Conservation (phyloP, 345 rosid genomes). For the Capsella bursapastoris region DNA sequence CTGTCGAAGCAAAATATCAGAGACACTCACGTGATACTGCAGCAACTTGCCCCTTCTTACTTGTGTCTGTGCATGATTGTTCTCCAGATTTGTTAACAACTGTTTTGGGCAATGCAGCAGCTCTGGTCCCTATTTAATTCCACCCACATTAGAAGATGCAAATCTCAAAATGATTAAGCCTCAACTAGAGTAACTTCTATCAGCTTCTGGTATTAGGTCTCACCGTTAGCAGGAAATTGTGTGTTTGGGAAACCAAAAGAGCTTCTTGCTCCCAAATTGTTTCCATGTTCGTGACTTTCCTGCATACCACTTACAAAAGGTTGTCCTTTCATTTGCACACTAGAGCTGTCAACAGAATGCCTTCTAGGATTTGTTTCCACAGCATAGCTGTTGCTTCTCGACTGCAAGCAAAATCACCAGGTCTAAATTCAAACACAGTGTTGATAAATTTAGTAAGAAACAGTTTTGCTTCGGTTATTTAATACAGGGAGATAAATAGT, state of each 20-base stretch:
- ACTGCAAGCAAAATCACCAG: slow-evolving; percentile 47
- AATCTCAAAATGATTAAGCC: slow-evolving; percentile 1
- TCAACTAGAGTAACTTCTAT: slow-evolving; percentile 13
- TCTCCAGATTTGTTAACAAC: slow-evolving; percentile 45
- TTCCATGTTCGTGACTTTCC: slow-evolving; percentile 46
- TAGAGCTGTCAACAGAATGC: slow-evolving; percentile 46
- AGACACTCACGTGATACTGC: slow-evolving; percentile 50
- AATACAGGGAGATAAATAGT: neutral
- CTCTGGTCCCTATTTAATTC: slow-evolving; percentile 41
- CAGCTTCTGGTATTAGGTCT: slow-evolving; percentile 27
- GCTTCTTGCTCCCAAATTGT: slow-evolving; percentile 46
- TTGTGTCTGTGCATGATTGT: slow-evolving; percentile 48
- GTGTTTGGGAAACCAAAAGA: slow-evolving; percentile 42
- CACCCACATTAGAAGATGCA: slow-evolving; percentile 30
- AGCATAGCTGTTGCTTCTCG: slow-evolving; percentile 44
- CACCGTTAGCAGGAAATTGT: slow-evolving; percentile 39
- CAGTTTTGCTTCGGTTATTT: neutral
- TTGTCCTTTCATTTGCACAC: slow-evolving; percentile 45
- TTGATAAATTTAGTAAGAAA: slow-evolving; percentile 19
- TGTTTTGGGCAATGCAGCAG: slow-evolving; percentile 48
- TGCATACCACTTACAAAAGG: slow-evolving; percentile 39
- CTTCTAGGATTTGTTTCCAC: slow-evolving; percentile 50
- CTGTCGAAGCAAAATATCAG: slow-evolving; percentile 25
- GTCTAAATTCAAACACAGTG: slow-evolving; percentile 15
- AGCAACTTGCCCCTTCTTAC: slow-evolving; percentile 47